Evolutionary conservation across 129 eudicot species (phyloP).

Genomic region (Helianthus tuberosus): DNA sequence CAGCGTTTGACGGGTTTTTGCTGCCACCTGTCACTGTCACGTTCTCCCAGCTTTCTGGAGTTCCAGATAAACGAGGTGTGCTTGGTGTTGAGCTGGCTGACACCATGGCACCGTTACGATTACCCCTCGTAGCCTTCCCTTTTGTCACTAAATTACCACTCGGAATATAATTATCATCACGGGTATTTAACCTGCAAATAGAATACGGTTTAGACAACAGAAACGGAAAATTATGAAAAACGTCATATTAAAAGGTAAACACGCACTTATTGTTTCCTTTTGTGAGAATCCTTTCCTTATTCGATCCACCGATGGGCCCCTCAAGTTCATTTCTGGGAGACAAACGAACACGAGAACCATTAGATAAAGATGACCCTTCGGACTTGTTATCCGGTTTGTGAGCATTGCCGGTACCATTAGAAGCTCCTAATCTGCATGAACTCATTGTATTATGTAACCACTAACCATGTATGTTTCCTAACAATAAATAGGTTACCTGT

Average conservation of each 20-base stretch:
- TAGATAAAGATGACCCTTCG: conserved; percentile 59
- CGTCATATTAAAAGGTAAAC: not conserved
- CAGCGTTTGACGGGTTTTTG: conserved; percentile 50
- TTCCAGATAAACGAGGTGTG: conserved; percentile 51
- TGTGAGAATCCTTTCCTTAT: conserved; percentile 57
- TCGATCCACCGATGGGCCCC: conserved; percentile 53
- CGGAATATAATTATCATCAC: conserved; percentile 52
- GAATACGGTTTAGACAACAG: conserved; percentile 14
- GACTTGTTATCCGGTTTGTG: conserved; percentile 64
- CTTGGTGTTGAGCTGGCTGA: conserved; percentile 59
- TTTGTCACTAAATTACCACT: conserved; percentile 62
- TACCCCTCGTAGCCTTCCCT: conserved; percentile 80
- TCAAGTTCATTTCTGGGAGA: conserved; percentile 69
- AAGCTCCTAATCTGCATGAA: conserved; percentile 59
- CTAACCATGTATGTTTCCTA: conserved; percentile 10
- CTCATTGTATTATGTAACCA: conserved; percentile 1
- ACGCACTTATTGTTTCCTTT: conserved; percentile 77
- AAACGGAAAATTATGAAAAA: not conserved
- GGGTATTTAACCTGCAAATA: conserved; percentile 56
- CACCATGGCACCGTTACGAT: conserved; percentile 56
- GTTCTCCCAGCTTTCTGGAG: conserved; percentile 74
- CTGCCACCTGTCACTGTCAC: conserved; percentile 48
- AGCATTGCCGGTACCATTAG: conserved; percentile 45
- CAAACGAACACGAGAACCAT: conserved; percentile 51
- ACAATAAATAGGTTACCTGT: conserved; percentile 50